These are phyloP conservation scores for Tricholoma matsutake DNA, from an alignment of 768 basidiomycete species.

Conservation along the genomic window DNA sequence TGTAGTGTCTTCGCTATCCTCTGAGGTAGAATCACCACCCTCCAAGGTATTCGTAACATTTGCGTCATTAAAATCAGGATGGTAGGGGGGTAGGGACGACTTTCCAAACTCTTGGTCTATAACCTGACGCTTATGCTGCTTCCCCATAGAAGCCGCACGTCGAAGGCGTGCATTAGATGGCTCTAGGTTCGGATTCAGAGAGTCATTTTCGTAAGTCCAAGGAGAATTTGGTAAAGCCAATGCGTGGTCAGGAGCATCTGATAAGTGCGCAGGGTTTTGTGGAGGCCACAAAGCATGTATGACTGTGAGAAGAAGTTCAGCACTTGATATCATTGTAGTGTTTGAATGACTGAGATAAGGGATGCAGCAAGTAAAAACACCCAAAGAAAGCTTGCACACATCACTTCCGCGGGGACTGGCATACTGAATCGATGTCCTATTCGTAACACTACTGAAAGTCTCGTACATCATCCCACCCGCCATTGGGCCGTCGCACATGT, in stretches of 20 bases:
- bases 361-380: conserved; percentile 3
- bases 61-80: conserved; percentile 60
- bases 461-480: conserved; percentile 17
- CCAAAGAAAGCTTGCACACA: conserved; percentile 13
- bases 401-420: conserved; percentile 6
- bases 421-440: conserved; percentile 13
- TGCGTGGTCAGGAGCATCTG: conserved; percentile 31
- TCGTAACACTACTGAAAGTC: not conserved
- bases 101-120: conserved; percentile 29
- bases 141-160: conserved; percentile 13
- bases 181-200: conserved; percentile 70
- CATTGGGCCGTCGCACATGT: conserved; percentile 15
- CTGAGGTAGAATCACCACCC: conserved; percentile 22
- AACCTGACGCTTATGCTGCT: conserved; percentile 16
- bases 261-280: conserved; percentile 48
- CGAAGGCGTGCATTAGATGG: conserved; percentile 53
- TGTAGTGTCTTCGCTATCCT: conserved; percentile 23
- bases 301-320: conserved; percentile 20
- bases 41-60: conserved; percentile 13
- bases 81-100: conserved; percentile 68
- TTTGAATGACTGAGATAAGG: not conserved
- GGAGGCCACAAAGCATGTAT: conserved; percentile 63
- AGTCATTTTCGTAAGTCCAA: conserved; percentile 82
- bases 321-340: not conserved
- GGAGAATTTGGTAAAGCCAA: conserved; percentile 60